Percentiles rank a stretch among this genome's conserved stretches.
phyloP scores from a whole-genome alignment of 2,329 filamentous ascomycete genomes.

The Neopestalotiopsis sp. region DNA sequence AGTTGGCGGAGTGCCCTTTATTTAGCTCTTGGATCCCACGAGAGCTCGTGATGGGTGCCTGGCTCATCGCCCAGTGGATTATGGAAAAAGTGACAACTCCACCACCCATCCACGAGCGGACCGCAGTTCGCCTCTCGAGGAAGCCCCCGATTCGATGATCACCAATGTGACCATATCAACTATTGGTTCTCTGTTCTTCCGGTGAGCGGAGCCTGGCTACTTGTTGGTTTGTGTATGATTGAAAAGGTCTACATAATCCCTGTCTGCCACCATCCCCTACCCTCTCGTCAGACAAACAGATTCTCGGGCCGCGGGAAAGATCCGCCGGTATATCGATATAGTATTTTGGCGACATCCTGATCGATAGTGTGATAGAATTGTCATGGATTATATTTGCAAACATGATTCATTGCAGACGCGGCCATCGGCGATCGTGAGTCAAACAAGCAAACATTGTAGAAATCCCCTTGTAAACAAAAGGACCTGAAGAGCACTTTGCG shows the following conservation, averaged over 20 bases:
- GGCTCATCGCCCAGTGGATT: background rate
- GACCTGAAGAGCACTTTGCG: background rate
- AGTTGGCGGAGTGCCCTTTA: background rate
- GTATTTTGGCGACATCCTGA: background rate
- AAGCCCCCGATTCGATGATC: background rate
- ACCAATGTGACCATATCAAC: background rate
- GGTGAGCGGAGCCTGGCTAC: background rate
- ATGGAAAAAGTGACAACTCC: background rate
- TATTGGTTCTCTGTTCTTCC: background rate
- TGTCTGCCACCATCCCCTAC: background rate
- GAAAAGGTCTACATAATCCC: background rate
- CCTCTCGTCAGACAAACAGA: background rate
- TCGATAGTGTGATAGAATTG: background rate
- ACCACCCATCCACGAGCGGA: background rate
- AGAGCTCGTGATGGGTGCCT: background rate
- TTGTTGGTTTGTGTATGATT: background rate
- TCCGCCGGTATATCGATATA: background rate
- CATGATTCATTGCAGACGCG: background rate
- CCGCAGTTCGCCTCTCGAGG: background rate
- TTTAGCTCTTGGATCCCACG: background rate
- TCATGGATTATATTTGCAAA: background rate
- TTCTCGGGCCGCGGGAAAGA: background rate
- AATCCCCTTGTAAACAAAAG: too few relatives aligned
- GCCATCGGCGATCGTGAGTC: background rate
- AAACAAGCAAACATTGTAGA: background rate